These are phyloP conservation scores for Scutellaria baicalensis DNA, from an alignment of 257 asterid genomes.

Conservation along the genomic window DNA sequence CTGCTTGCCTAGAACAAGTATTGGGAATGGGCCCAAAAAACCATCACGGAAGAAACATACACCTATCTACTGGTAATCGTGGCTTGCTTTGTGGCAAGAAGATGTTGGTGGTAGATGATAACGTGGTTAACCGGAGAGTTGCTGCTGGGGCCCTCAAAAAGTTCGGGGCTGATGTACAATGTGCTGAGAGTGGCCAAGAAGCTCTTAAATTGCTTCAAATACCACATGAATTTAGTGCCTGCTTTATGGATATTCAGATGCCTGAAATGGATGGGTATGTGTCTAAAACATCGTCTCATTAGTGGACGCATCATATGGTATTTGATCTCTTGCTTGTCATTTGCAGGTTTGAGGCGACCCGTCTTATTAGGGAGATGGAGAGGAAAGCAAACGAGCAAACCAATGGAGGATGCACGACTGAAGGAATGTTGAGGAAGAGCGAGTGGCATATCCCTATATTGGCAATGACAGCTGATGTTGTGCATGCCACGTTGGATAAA, in stretches of 20 bases:
- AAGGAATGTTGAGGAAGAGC: neutral
- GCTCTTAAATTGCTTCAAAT: conserved; percentile 69
- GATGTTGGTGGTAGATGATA: conserved; percentile 89
- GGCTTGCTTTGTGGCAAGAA: conserved; percentile 73
- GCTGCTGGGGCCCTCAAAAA: conserved; percentile 91
- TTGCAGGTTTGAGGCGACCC: conserved; percentile 83
- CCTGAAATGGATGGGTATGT: conserved; percentile 99
- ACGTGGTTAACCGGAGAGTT: conserved; percentile 74
- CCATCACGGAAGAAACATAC: conserved; percentile 30
- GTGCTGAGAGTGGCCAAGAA: conserved; percentile 80
- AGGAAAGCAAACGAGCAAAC: conserved; percentile 27
- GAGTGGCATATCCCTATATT: conserved; percentile 75
- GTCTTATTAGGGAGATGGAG: conserved; percentile 71
- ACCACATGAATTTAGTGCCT: conserved; percentile 79
- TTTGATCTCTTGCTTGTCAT: neutral
- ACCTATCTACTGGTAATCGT: conserved; percentile 28
- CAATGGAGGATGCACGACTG: conserved; percentile 19
- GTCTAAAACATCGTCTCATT: neutral
- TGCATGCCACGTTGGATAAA: conserved; percentile 71
- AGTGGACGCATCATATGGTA: neutral
- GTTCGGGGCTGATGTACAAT: conserved; percentile 74
- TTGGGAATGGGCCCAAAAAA: conserved; percentile 47
- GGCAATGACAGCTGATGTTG: conserved; percentile 96
- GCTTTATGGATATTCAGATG: conserved; percentile 99
- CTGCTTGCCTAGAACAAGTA: conserved; percentile 77